Evolutionary conservation across 805 yeast species (phyloP).

Genomic region (Metschnikowia lachancei): DNA sequence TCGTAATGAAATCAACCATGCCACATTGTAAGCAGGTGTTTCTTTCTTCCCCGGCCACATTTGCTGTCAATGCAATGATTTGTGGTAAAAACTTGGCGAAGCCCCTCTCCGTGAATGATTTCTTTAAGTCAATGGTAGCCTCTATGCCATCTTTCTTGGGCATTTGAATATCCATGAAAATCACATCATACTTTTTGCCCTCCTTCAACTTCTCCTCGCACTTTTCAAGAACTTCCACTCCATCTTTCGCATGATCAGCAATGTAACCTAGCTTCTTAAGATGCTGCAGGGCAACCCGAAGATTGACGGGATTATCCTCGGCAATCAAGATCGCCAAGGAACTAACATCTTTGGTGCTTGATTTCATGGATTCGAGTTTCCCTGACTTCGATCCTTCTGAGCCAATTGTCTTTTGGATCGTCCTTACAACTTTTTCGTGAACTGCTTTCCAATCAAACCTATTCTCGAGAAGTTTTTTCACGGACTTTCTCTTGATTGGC

Average conservation of each 20-base stretch:
- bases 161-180: slow-evolving; percentile 57
- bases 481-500: slow-evolving; percentile 30
- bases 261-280: slow-evolving; percentile 48
- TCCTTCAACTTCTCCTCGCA: slow-evolving; percentile 27
- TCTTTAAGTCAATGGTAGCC: slow-evolving; percentile 40
- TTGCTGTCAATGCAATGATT: slow-evolving; percentile 49
- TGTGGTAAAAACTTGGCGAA: slow-evolving; percentile 29
- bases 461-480: slow-evolving; percentile 15
- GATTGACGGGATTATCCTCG: slow-evolving; percentile 53
- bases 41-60: slow-evolving; percentile 54
- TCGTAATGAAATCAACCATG: slow-evolving; percentile 52
- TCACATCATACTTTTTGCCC: slow-evolving; percentile 43
- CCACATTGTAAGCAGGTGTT: slow-evolving; percentile 47
- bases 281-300: slow-evolving; percentile 50
- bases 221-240: slow-evolving; percentile 43
- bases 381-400: neutral
- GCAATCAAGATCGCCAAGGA: slow-evolving; percentile 53
- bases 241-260: slow-evolving; percentile 53
- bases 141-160: slow-evolving; percentile 58
- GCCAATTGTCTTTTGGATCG: slow-evolving; percentile 5
- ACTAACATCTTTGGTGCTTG: neutral
- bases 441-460: slow-evolving; percentile 5
- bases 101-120: slow-evolving; percentile 26
- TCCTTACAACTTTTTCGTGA: slow-evolving; percentile 6
- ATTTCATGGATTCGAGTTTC: neutral